Percentiles rank a stretch among this genome's conserved stretches.
Conservation (phyloP, 768 basidiomycete species). For the Xerocomellus amylosporus region DNA sequence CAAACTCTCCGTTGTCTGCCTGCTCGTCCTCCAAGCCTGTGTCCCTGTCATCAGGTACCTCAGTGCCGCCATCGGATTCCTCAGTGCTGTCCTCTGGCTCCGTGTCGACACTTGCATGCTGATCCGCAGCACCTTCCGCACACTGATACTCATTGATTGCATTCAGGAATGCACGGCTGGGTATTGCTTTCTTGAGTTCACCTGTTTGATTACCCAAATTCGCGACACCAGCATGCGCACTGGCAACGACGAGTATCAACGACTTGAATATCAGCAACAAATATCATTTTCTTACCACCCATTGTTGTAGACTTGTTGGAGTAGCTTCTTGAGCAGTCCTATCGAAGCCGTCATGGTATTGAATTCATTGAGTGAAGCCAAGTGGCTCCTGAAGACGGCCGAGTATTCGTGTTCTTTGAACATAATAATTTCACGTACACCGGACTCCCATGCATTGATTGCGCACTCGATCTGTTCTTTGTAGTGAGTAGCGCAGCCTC, state of each 20-base stretch:
- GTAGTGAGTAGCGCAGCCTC: background rate
- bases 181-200: background rate
- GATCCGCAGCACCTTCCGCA: background rate
- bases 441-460: background rate
- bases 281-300: background rate
- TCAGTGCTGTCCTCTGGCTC: background rate
- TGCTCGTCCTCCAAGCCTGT: background rate
- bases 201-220: background rate
- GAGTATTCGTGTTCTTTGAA: background rate
- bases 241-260: background rate
- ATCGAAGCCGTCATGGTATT: background rate
- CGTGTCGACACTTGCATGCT: background rate
- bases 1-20: background rate
- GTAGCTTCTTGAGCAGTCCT: background rate
- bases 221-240: background rate
- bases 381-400: background rate
- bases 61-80: background rate
- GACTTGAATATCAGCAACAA: background rate
- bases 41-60: background rate
- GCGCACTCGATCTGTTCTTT: background rate
- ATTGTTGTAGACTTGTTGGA: background rate
- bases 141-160: background rate
- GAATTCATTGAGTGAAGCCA: background rate
- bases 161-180: background rate
- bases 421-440: background rate